Percentiles rank a stretch among this genome's conserved stretches.
These are phyloP conservation scores for Artemisia tridentata DNA, from an alignment of 129 eudicot species.

Conservation along the genomic window DNA sequence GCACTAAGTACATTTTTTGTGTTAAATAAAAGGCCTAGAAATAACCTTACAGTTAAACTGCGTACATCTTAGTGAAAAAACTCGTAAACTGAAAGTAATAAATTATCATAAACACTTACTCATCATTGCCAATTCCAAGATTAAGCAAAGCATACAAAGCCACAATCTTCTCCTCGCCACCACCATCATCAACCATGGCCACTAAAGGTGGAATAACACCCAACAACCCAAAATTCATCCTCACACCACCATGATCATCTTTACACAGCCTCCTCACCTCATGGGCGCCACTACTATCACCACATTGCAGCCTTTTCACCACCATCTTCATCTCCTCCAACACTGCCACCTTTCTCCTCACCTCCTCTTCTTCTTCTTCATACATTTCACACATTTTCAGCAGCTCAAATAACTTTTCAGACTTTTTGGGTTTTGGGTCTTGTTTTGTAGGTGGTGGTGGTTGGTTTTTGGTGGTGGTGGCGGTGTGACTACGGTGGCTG, in stretches of 20 bases:
- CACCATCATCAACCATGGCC: slow-evolving; percentile 48
- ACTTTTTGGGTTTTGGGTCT: slow-evolving; percentile 23
- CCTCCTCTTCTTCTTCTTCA: slow-evolving; percentile 49
- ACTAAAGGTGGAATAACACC: slow-evolving; percentile 87
- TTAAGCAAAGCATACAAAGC: slow-evolving; percentile 77
- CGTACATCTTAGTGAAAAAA: too few relatives aligned
- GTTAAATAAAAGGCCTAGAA: too few relatives aligned
- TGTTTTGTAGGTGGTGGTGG: too few relatives aligned
- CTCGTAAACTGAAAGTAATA: too few relatives aligned
- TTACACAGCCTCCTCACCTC: slow-evolving; percentile 62
- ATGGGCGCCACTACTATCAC: slow-evolving; percentile 46
- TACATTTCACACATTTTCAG: slow-evolving; percentile 46
- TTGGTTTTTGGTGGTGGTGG: too few relatives aligned
- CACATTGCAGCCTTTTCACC: slow-evolving; percentile 56
- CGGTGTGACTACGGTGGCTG: slow-evolving; percentile 1
- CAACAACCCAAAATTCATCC: slow-evolving; percentile 63
- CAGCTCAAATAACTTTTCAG: slow-evolving; percentile 72
- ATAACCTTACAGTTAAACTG: too few relatives aligned
- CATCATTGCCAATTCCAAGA: slow-evolving; percentile 79
- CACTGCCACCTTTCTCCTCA: slow-evolving; percentile 56
- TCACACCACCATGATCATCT: slow-evolving; percentile 49
- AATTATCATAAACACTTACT: slow-evolving; percentile 28
- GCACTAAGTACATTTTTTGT: too few relatives aligned
- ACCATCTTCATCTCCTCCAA: slow-evolving; percentile 62
- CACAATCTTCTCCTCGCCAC: slow-evolving; percentile 40